These are phyloP conservation scores for Pleurotus djamor DNA, from an alignment of 768 basidiomycete genomes.

Conservation along the genomic window DNA sequence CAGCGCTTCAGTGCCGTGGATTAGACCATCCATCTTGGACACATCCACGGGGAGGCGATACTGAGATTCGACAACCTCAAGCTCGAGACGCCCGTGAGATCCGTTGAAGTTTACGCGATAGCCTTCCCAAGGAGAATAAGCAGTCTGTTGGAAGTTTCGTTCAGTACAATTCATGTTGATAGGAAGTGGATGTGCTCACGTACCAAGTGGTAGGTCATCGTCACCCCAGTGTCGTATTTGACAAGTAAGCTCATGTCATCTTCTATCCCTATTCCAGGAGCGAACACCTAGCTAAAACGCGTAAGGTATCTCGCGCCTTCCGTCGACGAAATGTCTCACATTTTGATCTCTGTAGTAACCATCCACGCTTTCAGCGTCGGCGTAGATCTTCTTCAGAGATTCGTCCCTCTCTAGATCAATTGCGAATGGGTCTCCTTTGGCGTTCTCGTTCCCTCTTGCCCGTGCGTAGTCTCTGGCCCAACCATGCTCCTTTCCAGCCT, in stretches of 20 bases:
- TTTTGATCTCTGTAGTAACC: conserved; percentile 51
- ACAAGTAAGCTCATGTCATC: conserved; percentile 52
- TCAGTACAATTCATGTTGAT: not conserved
- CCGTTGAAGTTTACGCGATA: conserved; percentile 55
- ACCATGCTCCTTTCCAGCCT: conserved; percentile 41
- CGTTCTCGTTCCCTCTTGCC: conserved; percentile 37
- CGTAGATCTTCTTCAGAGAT: conserved; percentile 40
- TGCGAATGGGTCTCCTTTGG: conserved; percentile 46
- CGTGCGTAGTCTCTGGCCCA: conserved; percentile 46
- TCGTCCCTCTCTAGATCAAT: conserved; percentile 42
- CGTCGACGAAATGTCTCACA: conserved; percentile 18
- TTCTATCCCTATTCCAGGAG: conserved; percentile 42
- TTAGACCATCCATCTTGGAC: conserved; percentile 26
- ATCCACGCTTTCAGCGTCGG: conserved; percentile 44
- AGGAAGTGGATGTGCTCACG: conserved; percentile 8
- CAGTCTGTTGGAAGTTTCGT: conserved; percentile 21
- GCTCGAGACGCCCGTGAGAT: conserved; percentile 46
- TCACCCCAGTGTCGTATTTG: conserved; percentile 41
- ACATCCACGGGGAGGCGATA: conserved; percentile 26
- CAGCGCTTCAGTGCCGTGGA: conserved; percentile 32
- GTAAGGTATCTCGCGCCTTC: too few relatives aligned
- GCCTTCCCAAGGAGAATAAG: conserved; percentile 44
- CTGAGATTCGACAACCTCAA: conserved; percentile 46
- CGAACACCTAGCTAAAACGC: conserved; percentile 27
- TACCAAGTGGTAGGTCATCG: conserved; percentile 52